phyloP scores from a whole-genome alignment of 192 early-diverging fungal species.

The Neocallimastix lanati region DNA sequence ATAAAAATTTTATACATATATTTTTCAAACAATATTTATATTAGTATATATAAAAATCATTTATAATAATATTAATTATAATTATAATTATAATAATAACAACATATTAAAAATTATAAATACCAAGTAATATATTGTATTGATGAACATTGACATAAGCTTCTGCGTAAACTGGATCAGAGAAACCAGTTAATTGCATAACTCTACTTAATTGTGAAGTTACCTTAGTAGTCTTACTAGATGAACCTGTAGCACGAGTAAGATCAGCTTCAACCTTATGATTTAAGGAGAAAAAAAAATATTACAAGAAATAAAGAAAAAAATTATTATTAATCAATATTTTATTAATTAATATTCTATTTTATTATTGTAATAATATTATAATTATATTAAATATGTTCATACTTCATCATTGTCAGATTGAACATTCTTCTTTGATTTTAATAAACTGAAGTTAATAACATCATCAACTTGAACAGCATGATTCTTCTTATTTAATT shows the following conservation, averaged over 20 bases:
- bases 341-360: too few relatives aligned
- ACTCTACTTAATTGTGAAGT: slow-evolving; percentile 83
- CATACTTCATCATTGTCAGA: slow-evolving; percentile 46
- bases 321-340: too few relatives aligned
- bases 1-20: too few relatives aligned
- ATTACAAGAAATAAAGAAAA: too few relatives aligned
- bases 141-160: slow-evolving; percentile 94
- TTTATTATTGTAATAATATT: too few relatives aligned
- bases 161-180: slow-evolving; percentile 97
- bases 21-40: too few relatives aligned
- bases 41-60: too few relatives aligned
- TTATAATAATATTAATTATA: too few relatives aligned
- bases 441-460: slow-evolving; percentile 72
- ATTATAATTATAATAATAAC: too few relatives aligned
- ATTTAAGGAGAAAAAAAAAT: too few relatives aligned
- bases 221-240: slow-evolving; percentile 34
- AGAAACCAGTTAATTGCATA: slow-evolving; percentile 91
- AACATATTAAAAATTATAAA: neutral
- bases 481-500: slow-evolving; percentile 12
- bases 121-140: slow-evolving; percentile 84
- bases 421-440: slow-evolving; percentile 40
- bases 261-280: slow-evolving; percentile 67
- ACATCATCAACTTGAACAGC: slow-evolving; percentile 70
- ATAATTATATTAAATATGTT: too few relatives aligned
- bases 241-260: slow-evolving; percentile 63